Base-by-base conservation (phyloP, 2,329 filamentous ascomycete species). In the Xylaria sp. region DNA sequence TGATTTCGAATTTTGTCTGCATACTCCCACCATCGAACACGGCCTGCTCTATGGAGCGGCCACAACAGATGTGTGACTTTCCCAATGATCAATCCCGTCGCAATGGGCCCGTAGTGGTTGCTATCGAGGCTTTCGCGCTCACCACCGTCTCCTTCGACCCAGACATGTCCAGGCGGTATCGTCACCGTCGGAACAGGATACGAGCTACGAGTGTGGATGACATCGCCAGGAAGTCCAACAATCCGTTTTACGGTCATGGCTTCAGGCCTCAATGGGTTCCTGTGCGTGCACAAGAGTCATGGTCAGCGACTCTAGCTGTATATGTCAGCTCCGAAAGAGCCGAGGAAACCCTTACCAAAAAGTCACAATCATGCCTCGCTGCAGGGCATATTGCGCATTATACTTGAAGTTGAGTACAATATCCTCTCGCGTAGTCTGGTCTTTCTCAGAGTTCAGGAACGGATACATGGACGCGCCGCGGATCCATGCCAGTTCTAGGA, bases 131-230 rank as follows among this genome's bases (percentile, higher is more conserved):
- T 93, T 75, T 88, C 88, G 60, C 87, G 86, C 74, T 88, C 87
- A 75, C 88, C 87, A 13, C 92, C 94, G 78, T 99, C 96, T 1
- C 96, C 96, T 79, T 98, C 95, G 0, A 99, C 89, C 96, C 96
- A 99, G 34, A 98, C 86, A 82, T 98, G 94, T 20, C 94, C 94
- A 71, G 86, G 86, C 5, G 94, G 95, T 25, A 99, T 88, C 71
- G 87, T 86, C 55, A 92, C 83, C 9, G 80, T 84, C 0, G 82
- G 74, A 18, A 85, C 79, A 9, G 88, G 85, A 77, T 89, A 91
- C 20, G 89, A 90, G 63, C 84, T 80, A 66, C 88, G 85, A 50
- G 92, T 92, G 65, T 83, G 85, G 37, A 98, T 89, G 0, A 88
- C 84, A 78, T 98, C 95, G 10, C 94, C 94, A 62, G 91, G 90